Conservation (phyloP, 1,284 basidiomycete genomes). For the Salmacisia buchloeana region DNA sequence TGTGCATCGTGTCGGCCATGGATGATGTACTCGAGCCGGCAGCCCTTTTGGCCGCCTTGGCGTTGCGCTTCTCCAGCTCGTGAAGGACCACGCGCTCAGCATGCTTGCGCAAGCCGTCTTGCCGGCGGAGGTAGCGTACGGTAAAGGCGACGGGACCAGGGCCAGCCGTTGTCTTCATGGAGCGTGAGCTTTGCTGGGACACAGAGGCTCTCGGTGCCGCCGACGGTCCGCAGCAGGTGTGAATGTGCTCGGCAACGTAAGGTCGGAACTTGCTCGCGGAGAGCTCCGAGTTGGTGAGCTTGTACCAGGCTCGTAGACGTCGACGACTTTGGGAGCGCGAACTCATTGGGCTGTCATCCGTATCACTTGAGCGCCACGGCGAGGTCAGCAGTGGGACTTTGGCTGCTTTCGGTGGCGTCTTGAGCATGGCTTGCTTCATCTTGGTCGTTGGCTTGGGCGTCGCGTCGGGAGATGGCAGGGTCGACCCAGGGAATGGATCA, state of each 20-base stretch:
- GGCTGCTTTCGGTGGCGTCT: neutral
- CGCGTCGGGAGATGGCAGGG: neutral
- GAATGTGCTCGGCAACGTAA: neutral
- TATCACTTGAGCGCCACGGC: neutral
- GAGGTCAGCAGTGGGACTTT: neutral
- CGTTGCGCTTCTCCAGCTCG: neutral
- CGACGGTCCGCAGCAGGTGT: neutral
- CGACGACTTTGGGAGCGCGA: neutral
- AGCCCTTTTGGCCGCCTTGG: neutral
- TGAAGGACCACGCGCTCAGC: neutral
- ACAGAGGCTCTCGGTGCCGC: no score
- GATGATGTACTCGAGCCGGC: neutral
- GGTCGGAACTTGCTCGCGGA: neutral
- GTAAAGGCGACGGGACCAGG: neutral
- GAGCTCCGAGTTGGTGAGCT: neutral
- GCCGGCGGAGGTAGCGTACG: neutral
- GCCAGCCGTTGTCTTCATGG: neutral
- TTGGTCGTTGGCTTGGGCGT: neutral
- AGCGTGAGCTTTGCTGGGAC: neutral
- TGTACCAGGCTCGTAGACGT: slow-evolving; percentile 1
- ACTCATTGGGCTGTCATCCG: neutral
- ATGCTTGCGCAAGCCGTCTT: slow-evolving; percentile 1
- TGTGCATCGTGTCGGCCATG: neutral
- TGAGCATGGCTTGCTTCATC: no score
- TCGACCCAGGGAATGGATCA: neutral